These are phyloP conservation scores for Aspergillus tubingensis DNA, from an alignment of 2,329 filamentous ascomycete genomes.

Conservation along the genomic window DNA sequence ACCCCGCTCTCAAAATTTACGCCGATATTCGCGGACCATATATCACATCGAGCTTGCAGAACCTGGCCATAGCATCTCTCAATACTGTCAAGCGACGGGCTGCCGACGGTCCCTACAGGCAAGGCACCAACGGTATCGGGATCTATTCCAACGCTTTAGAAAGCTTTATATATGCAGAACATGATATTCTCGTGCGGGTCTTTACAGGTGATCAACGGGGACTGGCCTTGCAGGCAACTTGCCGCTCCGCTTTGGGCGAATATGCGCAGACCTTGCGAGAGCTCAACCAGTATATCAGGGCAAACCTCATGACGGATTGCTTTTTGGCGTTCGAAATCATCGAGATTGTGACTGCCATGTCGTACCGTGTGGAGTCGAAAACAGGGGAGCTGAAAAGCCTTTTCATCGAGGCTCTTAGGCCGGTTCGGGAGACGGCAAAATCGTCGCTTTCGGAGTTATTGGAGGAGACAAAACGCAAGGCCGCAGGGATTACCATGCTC, in stretches of 20 bases:
- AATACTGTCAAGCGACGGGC: constrained; percentile 76
- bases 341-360: constrained; percentile 80
- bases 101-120: constrained; percentile 78
- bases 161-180: constrained; percentile 82
- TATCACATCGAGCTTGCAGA: constrained; percentile 77
- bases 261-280: constrained; percentile 84
- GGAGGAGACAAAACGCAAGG: constrained; percentile 75
- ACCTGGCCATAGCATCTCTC: constrained; percentile 82
- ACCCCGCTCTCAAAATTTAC: constrained; percentile 78
- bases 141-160: constrained; percentile 88
- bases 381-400: constrained; percentile 84
- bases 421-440: constrained; percentile 89
- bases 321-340: constrained; percentile 94
- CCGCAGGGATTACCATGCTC: constrained; percentile 65
- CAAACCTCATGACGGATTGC: constrained; percentile 85
- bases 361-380: constrained; percentile 74
- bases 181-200: constrained; percentile 84
- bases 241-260: constrained; percentile 74
- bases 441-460: constrained; percentile 78
- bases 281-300: constrained; percentile 84
- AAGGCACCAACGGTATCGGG: constrained; percentile 87
- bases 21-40: constrained; percentile 84
- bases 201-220: constrained; percentile 86
- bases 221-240: constrained; percentile 74
- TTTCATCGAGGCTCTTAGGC: constrained; percentile 82